Evolutionary conservation across 257 asterid genomes (phyloP), one percentile per base, ranked within the genome.

Genomic region (Nicotiana benthamiana): DNA sequence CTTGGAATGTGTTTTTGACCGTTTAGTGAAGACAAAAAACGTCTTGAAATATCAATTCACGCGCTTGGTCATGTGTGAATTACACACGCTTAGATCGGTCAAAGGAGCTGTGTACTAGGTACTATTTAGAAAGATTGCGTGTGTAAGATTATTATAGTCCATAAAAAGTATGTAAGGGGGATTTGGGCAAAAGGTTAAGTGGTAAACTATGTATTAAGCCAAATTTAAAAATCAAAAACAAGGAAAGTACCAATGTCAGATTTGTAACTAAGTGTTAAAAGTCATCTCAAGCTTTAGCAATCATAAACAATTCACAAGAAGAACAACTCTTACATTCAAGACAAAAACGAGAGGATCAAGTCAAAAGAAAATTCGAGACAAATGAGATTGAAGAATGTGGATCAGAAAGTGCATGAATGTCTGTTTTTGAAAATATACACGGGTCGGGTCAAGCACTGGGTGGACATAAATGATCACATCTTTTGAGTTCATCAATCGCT

Each of bases 401-500:
- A 32, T 34, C 26, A 51, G 28, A 86, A 83, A 66, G 83, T 80
- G 79, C 89, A 88, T 79, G 89, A 88, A 51, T 91, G 96, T 60
- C 88, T 87, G 53, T 81, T 88, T 75, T 91, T 76, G 87, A 85
- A 43, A 91, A 85, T 76, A 83, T 86, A 26, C 90, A 86, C 51
- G 88, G 80, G 82, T 89, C 96, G 36, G 92, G 89, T 40, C 93
- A 91, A 74, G 95, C 95, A 43, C 88, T 91, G 6, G 95, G 95
- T 26, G 96, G 96, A 79, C 96, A 90, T 86, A 90, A 91, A 56
- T 83, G 92, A 80, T 88, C 92, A 81, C 92, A 91, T 0, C 13
- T 70, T n/a, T n/a, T n/a, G n/a, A n/a, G n/a, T n/a, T n/a, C n/a
- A n/a, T n/a, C n/a, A n/a, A n/a, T n/a, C n/a, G n/a, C n/a, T n/a